phyloP scores from a whole-genome alignment of 106 monocot genomes.

The Platanthera guangdongensis region DNA sequence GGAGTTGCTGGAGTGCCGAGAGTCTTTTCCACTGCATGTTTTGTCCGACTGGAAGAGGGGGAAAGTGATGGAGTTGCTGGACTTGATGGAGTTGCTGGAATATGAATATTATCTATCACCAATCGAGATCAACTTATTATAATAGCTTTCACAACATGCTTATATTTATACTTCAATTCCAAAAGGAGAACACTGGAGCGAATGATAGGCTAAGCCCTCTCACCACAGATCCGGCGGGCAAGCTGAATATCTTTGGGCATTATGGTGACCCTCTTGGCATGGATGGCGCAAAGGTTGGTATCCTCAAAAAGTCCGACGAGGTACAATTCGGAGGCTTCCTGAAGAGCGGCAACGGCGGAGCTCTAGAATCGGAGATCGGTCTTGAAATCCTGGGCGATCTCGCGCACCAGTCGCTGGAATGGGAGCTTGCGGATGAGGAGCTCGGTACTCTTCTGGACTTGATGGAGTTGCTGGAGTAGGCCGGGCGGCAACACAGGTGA shows the following conservation, averaged over 20 bases:
- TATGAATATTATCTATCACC: no score
- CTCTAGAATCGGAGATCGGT: slow-evolving; percentile 13
- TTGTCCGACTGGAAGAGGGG: no score
- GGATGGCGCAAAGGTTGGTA: slow-evolving; percentile 14
- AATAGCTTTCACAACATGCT: no score
- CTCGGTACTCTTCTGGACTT: slow-evolving; percentile 17
- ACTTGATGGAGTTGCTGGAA: no score
- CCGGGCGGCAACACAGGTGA: no score
- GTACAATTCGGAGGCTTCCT: slow-evolving; percentile 15
- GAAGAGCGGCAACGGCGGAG: slow-evolving; percentile 12
- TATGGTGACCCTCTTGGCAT: slow-evolving; percentile 17
- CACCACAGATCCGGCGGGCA: slow-evolving; percentile 2
- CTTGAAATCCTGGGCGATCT: slow-evolving; percentile 18
- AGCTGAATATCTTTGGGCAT: slow-evolving; percentile 18
- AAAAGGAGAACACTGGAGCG: neutral
- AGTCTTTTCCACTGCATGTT: no score
- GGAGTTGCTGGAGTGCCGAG: no score
- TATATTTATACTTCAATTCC: no score
- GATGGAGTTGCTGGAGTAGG: no score
- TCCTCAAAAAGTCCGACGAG: slow-evolving; percentile 18
- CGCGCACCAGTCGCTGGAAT: slow-evolving; percentile 12
- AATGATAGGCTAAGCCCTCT: neutral
- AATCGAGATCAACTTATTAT: no score
- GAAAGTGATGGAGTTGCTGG: no score
- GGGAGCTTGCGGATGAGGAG: slow-evolving; percentile 21